A percentile compares a stretch with the other conserved stretches of the same genome.
phyloP scores from a whole-genome alignment of 495 filamentous ascomycete species.

The Aspergillus diversus region DNA sequence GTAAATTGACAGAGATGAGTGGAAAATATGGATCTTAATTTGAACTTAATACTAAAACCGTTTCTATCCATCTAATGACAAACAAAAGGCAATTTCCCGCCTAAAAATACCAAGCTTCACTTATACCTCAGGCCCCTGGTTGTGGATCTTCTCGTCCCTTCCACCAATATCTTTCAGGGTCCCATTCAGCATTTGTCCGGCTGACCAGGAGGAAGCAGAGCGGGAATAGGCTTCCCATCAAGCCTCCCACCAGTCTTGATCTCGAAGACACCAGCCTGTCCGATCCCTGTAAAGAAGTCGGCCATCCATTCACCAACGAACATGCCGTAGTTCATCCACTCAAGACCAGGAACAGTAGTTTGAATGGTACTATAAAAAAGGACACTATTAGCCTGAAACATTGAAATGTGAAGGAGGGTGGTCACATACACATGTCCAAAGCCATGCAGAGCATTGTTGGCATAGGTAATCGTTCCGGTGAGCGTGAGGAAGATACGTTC shows the following conservation, averaged over 20 bases:
- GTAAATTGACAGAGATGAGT: too few relatives aligned
- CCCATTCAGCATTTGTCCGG: not conserved
- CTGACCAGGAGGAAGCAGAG: not conserved
- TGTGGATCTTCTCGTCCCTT: not conserved
- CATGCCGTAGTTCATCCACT: slow-evolving; percentile 12
- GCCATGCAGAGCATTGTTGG: slow-evolving; percentile 6
- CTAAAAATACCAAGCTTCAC: not conserved
- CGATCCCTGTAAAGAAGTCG: slow-evolving; percentile 3
- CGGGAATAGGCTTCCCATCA: slow-evolving; percentile 9
- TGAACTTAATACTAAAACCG: not conserved
- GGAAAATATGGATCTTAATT: too few relatives aligned
- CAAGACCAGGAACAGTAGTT: slow-evolving; percentile 1
- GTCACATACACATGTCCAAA: slow-evolving; percentile 10
- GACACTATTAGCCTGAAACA: not conserved
- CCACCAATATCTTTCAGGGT: not conserved
- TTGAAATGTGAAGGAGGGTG: not conserved
- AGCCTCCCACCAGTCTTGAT: slow-evolving; percentile 2
- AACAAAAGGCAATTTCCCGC: not conserved
- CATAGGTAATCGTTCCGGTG: not conserved
- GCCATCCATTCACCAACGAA: slow-evolving; percentile 12
- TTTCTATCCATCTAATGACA: not conserved
- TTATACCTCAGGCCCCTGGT: not conserved
- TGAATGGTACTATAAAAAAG: not conserved
- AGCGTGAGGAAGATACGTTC: slow-evolving; percentile 5
- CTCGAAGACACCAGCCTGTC: slow-evolving; percentile 8